Percentiles rank a stretch among this genome's conserved stretches.
Evolutionary conservation across 1,284 basidiomycete genomes (phyloP).

Genomic region (Phenoliferia sp.): DNA sequence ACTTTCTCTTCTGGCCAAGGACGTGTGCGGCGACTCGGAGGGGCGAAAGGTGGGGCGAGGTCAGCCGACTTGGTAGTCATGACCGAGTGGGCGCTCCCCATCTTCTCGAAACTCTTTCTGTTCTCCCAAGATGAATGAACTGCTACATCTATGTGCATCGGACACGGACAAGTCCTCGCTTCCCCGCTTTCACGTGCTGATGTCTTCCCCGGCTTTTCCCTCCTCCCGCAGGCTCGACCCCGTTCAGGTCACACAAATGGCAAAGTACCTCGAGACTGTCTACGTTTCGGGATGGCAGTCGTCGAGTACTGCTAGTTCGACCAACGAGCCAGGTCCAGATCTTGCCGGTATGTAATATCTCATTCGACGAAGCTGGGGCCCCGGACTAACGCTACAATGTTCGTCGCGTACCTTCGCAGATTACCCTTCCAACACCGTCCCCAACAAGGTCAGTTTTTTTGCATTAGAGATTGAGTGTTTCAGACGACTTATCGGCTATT

Average conservation of each 20-base stretch:
- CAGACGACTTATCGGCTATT: background rate
- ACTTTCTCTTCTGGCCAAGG: background rate
- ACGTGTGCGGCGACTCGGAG: background rate
- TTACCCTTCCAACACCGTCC: slow-evolving; percentile 60
- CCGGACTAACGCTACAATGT: background rate
- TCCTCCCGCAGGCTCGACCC: slow-evolving; percentile 70
- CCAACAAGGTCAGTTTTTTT: slow-evolving; percentile 46
- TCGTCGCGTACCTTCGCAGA: slow-evolving; percentile 45
- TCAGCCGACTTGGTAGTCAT: too few relatives aligned
- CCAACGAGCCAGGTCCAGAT: slow-evolving; percentile 96
- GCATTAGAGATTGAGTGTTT: background rate
- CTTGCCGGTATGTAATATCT: slow-evolving; percentile 53
- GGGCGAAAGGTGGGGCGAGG: too few relatives aligned
- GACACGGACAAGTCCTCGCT: background rate
- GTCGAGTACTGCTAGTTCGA: slow-evolving; percentile 55
- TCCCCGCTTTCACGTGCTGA: background rate
- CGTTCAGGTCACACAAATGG: slow-evolving; percentile 92
- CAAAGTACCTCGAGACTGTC: slow-evolving; percentile 84
- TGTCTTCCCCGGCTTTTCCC: background rate
- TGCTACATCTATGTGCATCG: background rate
- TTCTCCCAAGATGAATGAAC: too few relatives aligned
- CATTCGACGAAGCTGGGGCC: background rate
- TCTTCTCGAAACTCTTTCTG: too few relatives aligned
- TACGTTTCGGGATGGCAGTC: slow-evolving; percentile 96
- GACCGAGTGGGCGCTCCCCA: too few relatives aligned